phyloP scores from a whole-genome alignment of 108 stramenopile species.

The Poteriospumella lacustris region DNA sequence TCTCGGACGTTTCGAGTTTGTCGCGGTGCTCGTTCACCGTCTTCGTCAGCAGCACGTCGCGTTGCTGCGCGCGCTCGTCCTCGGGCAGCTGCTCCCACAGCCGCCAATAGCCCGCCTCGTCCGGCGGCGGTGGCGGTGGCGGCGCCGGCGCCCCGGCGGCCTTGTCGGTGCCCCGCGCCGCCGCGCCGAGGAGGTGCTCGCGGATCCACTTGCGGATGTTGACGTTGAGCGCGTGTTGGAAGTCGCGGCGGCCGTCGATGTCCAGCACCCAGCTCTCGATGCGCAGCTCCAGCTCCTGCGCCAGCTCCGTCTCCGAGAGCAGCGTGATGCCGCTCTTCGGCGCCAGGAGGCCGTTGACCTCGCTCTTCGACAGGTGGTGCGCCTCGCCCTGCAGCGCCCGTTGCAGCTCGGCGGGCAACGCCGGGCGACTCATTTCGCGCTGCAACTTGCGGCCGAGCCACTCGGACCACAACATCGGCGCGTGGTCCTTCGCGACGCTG shows the following conservation, averaged over 20 bases:
- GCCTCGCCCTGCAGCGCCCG: neutral
- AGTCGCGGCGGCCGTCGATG: neutral
- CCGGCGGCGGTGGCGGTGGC: no score
- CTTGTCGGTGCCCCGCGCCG: no score
- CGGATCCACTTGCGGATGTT: neutral
- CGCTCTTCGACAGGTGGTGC: neutral
- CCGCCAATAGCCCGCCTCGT: no score
- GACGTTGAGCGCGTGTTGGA: neutral
- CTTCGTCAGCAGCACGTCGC: no score
- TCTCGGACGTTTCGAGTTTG: no score
- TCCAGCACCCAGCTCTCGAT: neutral
- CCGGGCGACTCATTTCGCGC: neutral
- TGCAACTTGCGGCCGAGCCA: neutral
- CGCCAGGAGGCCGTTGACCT: neutral
- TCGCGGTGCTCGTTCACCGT: no score
- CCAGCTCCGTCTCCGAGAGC: neutral
- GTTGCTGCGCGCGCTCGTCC: no score
- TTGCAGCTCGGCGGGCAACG: neutral
- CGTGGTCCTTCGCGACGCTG: neutral
- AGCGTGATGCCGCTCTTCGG: neutral
- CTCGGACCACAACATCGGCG: neutral
- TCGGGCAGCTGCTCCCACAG: no score
- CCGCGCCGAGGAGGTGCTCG: neutral
- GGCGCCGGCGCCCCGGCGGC: no score
- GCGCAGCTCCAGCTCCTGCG: neutral